These are phyloP conservation scores for Stevia rebaudiana DNA, from an alignment of 140 eudicot species.

Conservation along the genomic window DNA sequence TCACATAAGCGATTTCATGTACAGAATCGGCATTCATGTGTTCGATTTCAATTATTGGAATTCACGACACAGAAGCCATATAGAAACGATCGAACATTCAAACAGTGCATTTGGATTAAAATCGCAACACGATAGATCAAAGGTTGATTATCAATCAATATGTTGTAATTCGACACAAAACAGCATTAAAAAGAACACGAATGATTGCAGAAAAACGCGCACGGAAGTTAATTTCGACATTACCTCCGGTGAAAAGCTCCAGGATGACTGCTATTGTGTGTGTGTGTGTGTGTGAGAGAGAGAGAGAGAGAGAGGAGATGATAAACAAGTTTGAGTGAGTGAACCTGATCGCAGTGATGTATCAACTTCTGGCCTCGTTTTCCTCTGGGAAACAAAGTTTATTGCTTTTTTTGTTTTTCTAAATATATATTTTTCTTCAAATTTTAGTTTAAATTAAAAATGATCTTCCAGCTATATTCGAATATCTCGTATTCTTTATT, in stretches of 20 bases:
- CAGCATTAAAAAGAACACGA: neutral
- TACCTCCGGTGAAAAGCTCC: slow-evolving; percentile 19
- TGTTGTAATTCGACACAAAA: neutral
- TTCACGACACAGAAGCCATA: neutral
- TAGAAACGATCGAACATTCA: neutral
- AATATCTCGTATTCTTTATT: neutral
- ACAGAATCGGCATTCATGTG: neutral
- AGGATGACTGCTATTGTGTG: neutral
- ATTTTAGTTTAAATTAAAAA: neutral
- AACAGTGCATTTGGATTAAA: neutral
- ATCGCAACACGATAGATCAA: neutral
- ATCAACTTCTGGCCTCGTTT: slow-evolving; percentile 17
- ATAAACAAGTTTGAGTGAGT: slow-evolving; percentile 23
- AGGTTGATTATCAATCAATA: slow-evolving; percentile 3
- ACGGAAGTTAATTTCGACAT: slow-evolving; percentile 2
- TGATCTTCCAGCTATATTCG: neutral
- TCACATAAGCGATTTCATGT: neutral
- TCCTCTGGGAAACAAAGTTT: slow-evolving; percentile 6
- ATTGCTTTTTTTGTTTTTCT: neutral
- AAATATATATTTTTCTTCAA: neutral
- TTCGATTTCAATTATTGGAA: neutral
- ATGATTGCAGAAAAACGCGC: slow-evolving; percentile 2
- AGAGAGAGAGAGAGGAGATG: neutral
- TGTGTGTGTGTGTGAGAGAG: neutral
- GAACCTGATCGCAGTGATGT: slow-evolving; percentile 24